phyloP scores from a whole-genome alignment of 495 filamentous ascomycete genomes.

The Pseudevernia furfuracea region DNA sequence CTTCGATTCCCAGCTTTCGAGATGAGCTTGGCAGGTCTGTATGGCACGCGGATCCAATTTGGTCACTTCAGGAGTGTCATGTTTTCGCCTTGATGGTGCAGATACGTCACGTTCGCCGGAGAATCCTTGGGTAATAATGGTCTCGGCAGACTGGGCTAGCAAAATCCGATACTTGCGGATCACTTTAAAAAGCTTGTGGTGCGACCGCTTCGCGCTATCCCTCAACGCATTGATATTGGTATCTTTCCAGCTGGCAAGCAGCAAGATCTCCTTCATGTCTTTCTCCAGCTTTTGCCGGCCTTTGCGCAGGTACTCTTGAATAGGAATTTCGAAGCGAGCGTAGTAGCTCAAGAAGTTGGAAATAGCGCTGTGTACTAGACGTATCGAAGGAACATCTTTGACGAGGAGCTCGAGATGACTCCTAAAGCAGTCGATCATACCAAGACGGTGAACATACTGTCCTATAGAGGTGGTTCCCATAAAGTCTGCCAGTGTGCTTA shows the following conservation, averaged over 20 bases:
- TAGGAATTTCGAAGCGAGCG: constrained; percentile 55
- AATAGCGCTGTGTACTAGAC: constrained; percentile 50
- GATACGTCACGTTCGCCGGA: background rate
- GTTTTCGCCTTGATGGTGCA: constrained; percentile 13
- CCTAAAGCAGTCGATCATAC: constrained; percentile 64
- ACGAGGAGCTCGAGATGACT: constrained; percentile 48
- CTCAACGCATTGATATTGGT: constrained; percentile 82
- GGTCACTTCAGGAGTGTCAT: constrained; percentile 21
- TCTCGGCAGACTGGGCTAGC: constrained; percentile 62
- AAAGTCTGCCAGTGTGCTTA: constrained; percentile 66
- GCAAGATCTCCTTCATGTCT: constrained; percentile 76
- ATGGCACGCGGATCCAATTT: constrained; percentile 41
- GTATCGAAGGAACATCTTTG: constrained; percentile 47
- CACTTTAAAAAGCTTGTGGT: constrained; percentile 82
- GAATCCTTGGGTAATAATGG: constrained; percentile 56
- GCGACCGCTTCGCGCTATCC: constrained; percentile 82
- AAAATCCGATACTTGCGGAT: constrained; percentile 78
- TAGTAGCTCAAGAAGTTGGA: constrained; percentile 71
- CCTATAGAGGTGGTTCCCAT: constrained; percentile 66
- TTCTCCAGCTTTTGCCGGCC: constrained; percentile 67
- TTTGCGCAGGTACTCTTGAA: constrained; percentile 53
- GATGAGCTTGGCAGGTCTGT: constrained; percentile 42
- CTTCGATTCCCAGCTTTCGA: constrained; percentile 50
- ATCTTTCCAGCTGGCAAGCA: constrained; percentile 92
- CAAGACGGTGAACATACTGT: constrained; percentile 66